phyloP scores from a whole-genome alignment of 177 flowering plant species.

The Vitis hybrid region DNA sequence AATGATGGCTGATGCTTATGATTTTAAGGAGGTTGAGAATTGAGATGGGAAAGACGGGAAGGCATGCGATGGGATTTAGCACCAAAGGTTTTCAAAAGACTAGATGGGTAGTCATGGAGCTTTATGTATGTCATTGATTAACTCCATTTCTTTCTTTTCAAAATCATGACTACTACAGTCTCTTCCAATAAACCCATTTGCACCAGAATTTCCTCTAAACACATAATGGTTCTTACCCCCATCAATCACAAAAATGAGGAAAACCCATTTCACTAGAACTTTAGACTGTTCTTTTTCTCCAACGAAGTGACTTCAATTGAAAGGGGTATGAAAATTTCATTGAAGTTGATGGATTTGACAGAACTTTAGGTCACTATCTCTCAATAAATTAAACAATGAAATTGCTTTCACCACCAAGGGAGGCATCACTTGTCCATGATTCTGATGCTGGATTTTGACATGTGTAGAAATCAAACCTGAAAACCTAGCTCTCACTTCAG shows the following conservation, averaged over 20 bases:
- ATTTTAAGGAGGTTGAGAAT: background rate
- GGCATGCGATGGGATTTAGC: background rate
- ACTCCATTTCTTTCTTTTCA: conserved; percentile 13
- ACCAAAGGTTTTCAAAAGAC: conserved; percentile 5
- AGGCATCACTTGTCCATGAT: conserved; percentile 2
- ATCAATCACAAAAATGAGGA: conserved; percentile 7
- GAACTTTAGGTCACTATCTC: conserved; percentile 23
- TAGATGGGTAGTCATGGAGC: conserved; percentile 4
- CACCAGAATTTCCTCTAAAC: conserved; percentile 6
- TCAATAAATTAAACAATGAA: conserved; percentile 1
- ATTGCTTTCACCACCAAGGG: conserved; percentile 6
- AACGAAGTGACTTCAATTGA: conserved; percentile 27
- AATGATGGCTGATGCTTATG: conserved; percentile 5
- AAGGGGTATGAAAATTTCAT: conserved; percentile 4
- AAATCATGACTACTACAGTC: conserved; percentile 14
- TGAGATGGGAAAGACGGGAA: background rate
- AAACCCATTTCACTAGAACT: conserved; percentile 8
- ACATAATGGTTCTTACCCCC: conserved; percentile 11
- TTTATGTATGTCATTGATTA: conserved; percentile 7
- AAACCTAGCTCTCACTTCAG: no score
- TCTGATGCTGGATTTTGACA: background rate
- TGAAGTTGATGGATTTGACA: conserved; percentile 37
- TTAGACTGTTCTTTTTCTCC: conserved; percentile 21
- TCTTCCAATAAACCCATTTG: conserved; percentile 15
- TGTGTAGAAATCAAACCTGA: background rate